These are phyloP conservation scores for Pseudonitzschia delicatissima DNA, from an alignment of 108 stramenopile species.

Conservation along the genomic window DNA sequence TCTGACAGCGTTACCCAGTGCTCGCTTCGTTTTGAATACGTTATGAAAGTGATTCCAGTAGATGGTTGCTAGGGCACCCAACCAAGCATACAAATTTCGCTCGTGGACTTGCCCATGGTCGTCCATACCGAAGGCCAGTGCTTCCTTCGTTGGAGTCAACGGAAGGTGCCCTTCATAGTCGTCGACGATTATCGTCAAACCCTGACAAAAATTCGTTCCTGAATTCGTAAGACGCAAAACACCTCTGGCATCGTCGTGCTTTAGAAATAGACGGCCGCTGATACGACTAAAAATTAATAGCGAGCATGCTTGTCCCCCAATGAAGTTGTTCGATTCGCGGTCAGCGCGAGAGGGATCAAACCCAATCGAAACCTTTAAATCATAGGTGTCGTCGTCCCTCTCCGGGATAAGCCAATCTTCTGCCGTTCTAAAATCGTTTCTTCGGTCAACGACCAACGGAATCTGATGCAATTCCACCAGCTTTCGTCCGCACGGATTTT, in stretches of 20 bases:
- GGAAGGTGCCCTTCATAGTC: conserved; percentile 42
- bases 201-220: conserved; percentile 30
- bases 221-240: conserved; percentile 20
- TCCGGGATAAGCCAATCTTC: conserved; percentile 13
- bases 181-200: conserved; percentile 49
- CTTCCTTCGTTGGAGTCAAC: conserved; percentile 53
- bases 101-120: conserved; percentile 18
- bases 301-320: conserved; percentile 9
- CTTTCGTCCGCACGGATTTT: neutral
- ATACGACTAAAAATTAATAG: conserved; percentile 42
- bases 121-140: conserved; percentile 17
- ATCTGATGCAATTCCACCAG: conserved; percentile 39
- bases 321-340: neutral
- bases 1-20: conserved; percentile 5
- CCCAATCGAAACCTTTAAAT: conserved; percentile 1
- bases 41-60: conserved; percentile 34
- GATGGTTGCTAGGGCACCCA: conserved; percentile 33
- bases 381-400: neutral
- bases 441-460: conserved; percentile 25
- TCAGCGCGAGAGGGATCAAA: conserved; percentile 7
- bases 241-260: conserved; percentile 36
- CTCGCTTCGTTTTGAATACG: conserved; percentile 14
- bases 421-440: conserved; percentile 9
- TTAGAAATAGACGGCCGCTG: conserved; percentile 31
- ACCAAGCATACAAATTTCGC: conserved; percentile 38